Conservation (phyloP, 2,329 filamentous ascomycete species). For the Thelonectria olida region DNA sequence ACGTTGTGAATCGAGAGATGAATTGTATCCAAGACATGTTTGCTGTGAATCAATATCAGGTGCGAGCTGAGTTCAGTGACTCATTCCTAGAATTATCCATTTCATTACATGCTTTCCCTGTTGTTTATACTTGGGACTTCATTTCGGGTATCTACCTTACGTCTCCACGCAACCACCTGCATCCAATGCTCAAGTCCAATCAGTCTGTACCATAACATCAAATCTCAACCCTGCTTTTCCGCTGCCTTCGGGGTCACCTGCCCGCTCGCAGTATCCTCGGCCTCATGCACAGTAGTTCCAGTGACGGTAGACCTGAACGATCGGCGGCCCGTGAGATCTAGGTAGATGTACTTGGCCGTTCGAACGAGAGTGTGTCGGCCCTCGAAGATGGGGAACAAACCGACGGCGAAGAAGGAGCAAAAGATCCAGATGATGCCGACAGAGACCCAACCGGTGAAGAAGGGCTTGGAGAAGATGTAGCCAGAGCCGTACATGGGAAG, state of each 20-base stretch:
- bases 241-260: slow-evolving; percentile 3
- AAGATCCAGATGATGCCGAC: slow-evolving; percentile 80
- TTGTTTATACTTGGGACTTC: too few species aligned
- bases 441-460: slow-evolving; percentile 79
- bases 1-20: too few species aligned
- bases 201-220: too few species aligned
- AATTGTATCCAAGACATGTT: too few species aligned
- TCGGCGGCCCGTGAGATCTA: slow-evolving; percentile 10
- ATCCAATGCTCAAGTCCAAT: too few species aligned
- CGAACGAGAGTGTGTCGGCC: slow-evolving; percentile 64
- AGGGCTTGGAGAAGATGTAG: slow-evolving; percentile 69
- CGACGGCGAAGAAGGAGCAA: slow-evolving; percentile 75
- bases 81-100: too few species aligned
- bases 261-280: slow-evolving; percentile 7
- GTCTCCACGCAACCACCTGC: too few species aligned
- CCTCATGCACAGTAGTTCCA: background rate
- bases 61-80: too few species aligned
- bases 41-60: too few species aligned
- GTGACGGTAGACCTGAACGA: slow-evolving; percentile 5
- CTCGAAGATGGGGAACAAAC: slow-evolving; percentile 84
- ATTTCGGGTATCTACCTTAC: too few species aligned
- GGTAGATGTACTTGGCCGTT: slow-evolving; percentile 16
- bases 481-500: slow-evolving; percentile 88
- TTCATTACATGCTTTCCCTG: too few species aligned
- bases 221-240: slow-evolving; percentile 1